Evolutionary conservation across 2,329 filamentous ascomycete genomes (phyloP).

Genomic region (Calonectria pseudoreteaudii): DNA sequence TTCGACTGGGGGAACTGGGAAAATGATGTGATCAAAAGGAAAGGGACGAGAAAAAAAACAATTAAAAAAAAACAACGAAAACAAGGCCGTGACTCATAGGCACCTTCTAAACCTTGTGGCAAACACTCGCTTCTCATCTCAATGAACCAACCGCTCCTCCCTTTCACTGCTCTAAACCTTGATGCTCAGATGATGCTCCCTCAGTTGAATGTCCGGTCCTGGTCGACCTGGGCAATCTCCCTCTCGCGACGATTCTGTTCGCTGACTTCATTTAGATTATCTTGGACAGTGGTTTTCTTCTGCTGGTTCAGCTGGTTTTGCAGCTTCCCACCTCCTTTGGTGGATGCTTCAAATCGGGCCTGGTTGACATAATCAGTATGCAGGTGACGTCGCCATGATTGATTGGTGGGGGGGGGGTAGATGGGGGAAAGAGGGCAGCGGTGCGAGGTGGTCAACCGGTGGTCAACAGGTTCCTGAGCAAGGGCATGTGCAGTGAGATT

Average conservation of each 20-base stretch:
- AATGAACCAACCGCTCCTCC: not conserved
- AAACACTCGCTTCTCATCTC: not conserved
- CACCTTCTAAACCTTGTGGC: not conserved
- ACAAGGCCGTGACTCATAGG: conserved; percentile 1
- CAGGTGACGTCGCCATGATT: not conserved
- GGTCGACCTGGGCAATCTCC: not conserved
- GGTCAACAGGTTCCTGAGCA: not conserved
- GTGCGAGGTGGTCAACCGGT: not conserved
- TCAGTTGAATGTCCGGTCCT: not conserved
- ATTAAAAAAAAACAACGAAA: not conserved
- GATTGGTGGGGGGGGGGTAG: not conserved
- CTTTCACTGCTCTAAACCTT: not conserved
- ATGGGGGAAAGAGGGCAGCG: too few species aligned
- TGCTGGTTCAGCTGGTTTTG: conserved; percentile 72
- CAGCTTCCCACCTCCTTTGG: conserved; percentile 75
- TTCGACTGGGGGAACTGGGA: not conserved
- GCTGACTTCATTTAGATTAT: not conserved
- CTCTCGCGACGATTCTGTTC: not conserved
- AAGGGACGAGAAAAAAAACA: not conserved
- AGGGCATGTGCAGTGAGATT: not conserved
- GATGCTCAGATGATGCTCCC: not conserved
- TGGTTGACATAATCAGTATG: conserved; percentile 47
- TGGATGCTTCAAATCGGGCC: conserved; percentile 74
- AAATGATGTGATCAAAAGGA: not conserved
- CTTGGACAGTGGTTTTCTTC: not conserved